phyloP scores from a whole-genome alignment of 345 rosid genomes.

The Aurinia saxatilis region DNA sequence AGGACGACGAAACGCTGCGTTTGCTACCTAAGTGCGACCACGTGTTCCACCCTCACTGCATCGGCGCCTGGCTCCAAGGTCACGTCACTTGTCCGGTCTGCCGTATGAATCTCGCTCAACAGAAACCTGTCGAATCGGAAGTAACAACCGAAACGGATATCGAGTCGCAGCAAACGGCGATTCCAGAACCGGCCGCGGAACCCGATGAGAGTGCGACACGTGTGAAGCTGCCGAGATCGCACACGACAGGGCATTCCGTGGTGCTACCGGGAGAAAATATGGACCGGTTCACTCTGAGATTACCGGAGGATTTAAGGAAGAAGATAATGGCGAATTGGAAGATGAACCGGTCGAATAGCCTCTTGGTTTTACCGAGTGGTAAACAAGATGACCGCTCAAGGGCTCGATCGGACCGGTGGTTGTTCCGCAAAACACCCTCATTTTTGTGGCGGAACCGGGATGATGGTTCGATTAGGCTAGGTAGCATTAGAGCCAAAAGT shows the following conservation, averaged over 20 bases:
- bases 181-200: conserved; percentile 31
- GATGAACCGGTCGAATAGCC: conserved; percentile 58
- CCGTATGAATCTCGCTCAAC: conserved; percentile 42
- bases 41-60: conserved; percentile 75
- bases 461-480: conserved; percentile 25
- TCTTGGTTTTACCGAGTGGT: conserved; percentile 47
- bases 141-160: neutral
- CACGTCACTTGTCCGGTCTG: conserved; percentile 87
- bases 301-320: conserved; percentile 73
- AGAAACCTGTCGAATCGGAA: too few relatives aligned
- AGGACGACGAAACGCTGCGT: conserved; percentile 82
- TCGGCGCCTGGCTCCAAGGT: conserved; percentile 63
- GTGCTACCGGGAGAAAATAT: conserved; percentile 79
- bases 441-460: conserved; percentile 26
- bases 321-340: conserved; percentile 52
- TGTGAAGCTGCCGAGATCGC: conserved; percentile 51
- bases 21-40: conserved; percentile 73
- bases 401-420: conserved; percentile 26
- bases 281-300: conserved; percentile 67
- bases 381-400: conserved; percentile 12
- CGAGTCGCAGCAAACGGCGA: conserved; percentile 6
- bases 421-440: conserved; percentile 26
- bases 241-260: conserved; percentile 87
- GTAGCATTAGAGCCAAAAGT: conserved; percentile 7
- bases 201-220: conserved; percentile 31